A percentile compares a stretch with the other conserved stretches of the same genome.
phyloP scores from a whole-genome alignment of 371 early-diverging fungal genomes.

The Nematocida displodere region DNA sequence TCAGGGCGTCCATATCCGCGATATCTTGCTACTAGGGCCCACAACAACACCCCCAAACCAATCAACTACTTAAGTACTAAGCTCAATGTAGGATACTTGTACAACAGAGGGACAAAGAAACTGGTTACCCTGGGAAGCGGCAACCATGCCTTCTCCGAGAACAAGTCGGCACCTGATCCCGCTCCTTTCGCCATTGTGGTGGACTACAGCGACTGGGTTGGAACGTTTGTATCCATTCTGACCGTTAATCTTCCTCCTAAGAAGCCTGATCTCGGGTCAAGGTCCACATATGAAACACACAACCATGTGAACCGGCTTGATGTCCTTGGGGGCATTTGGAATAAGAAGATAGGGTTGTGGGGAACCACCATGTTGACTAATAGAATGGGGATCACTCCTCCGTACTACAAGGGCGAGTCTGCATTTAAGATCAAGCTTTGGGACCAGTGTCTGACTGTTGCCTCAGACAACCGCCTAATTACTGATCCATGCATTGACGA shows the following conservation, averaged over 20 bases:
- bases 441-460: conserved; percentile 13
- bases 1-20: too few relatives aligned
- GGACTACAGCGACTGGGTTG: neutral
- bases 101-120: conserved; percentile 24
- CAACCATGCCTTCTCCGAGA: neutral
- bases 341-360: conserved; percentile 24
- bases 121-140: neutral
- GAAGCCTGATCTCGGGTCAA: neutral
- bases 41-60: too few relatives aligned
- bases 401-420: conserved; percentile 23
- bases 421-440: conserved; percentile 32
- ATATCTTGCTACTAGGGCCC: too few relatives aligned
- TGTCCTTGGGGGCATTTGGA: neutral
- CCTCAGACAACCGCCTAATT: neutral
- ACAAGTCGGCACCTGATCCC: neutral
- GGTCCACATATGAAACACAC: neutral
- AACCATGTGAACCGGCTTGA: conserved; percentile 10
- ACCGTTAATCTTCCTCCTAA: neutral
- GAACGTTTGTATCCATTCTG: neutral
- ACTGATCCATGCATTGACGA: conserved; percentile 23
- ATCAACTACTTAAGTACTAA: conserved; percentile 25
- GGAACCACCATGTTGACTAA: conserved; percentile 16
- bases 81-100: conserved; percentile 14
- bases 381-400: conserved; percentile 15
- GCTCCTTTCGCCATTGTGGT: neutral